Conservation (phyloP, 148 eudicot species). For the Rhododendron kiyosumense region DNA sequence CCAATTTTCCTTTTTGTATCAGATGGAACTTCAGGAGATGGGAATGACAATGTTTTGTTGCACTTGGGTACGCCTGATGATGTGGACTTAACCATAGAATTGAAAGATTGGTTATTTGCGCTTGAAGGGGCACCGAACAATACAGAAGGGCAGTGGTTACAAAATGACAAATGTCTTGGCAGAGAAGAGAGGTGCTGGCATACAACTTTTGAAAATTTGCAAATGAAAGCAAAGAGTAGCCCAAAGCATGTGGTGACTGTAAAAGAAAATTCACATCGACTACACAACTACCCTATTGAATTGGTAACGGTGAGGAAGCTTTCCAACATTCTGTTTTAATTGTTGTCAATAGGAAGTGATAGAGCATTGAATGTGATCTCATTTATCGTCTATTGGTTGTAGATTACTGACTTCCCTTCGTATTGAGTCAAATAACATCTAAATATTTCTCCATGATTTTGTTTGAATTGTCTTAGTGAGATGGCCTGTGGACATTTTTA, state of each 20-base stretch:
- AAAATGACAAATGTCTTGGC: slow-evolving; percentile 27
- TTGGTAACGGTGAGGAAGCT: slow-evolving; percentile 59
- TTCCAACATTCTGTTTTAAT: background rate
- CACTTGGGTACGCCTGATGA: slow-evolving; percentile 88
- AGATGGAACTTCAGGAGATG: slow-evolving; percentile 54
- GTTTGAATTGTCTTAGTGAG: background rate
- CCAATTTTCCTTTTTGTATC: slow-evolving; percentile 3
- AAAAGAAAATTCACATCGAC: slow-evolving; percentile 25
- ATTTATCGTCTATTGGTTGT: background rate
- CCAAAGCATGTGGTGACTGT: slow-evolving; percentile 35
- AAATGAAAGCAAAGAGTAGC: slow-evolving; percentile 62
- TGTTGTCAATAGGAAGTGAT: background rate
- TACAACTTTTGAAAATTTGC: slow-evolving; percentile 62
- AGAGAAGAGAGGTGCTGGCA: slow-evolving; percentile 95
- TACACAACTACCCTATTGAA: slow-evolving; percentile 63
- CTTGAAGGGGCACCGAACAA: slow-evolving; percentile 78
- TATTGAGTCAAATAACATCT: background rate
- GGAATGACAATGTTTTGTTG: slow-evolving; percentile 35
- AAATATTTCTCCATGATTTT: background rate
- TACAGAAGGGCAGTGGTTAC: slow-evolving; percentile 32
- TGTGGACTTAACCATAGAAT: slow-evolving; percentile 68
- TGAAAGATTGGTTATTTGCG: slow-evolving; percentile 89
- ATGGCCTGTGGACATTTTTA: background rate
- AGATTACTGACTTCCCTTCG: background rate
- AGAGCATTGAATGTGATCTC: background rate